A percentile compares a stretch with the other conserved stretches of the same genome.
Conservation (phyloP, 257 asterid species). For the Rhazya stricta region DNA sequence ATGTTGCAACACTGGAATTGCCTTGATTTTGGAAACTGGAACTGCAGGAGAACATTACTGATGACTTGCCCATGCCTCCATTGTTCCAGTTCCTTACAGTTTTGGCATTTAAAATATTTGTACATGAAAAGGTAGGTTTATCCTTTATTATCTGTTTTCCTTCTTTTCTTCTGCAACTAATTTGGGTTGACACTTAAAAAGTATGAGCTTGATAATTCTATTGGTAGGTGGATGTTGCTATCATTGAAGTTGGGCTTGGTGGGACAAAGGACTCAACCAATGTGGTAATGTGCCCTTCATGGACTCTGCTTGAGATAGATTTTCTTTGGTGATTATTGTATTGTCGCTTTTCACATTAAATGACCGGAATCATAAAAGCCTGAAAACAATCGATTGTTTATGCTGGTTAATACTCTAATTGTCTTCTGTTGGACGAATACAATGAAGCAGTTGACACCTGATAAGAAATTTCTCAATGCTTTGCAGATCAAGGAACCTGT, state of each 20-base stretch:
- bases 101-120: slow-evolving; percentile 76
- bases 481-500: slow-evolving; percentile 75
- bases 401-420: background rate
- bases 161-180: background rate
- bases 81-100: slow-evolving; percentile 89
- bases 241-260: slow-evolving; percentile 96
- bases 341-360: background rate
- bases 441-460: background rate
- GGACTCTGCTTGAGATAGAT: background rate
- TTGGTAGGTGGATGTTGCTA: slow-evolving; percentile 86
- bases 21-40: slow-evolving; percentile 16
- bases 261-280: slow-evolving; percentile 85
- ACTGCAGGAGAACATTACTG: slow-evolving; percentile 59
- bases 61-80: slow-evolving; percentile 89
- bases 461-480: slow-evolving; percentile 6
- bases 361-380: background rate
- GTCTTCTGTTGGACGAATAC: slow-evolving; percentile 1
- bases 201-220: slow-evolving; percentile 12
- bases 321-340: background rate
- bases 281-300: slow-evolving; percentile 53
- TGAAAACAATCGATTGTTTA: background rate
- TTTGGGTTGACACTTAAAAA: slow-evolving; percentile 1
- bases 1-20: slow-evolving; percentile 12
- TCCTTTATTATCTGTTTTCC: background rate
- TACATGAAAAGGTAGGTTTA: slow-evolving; percentile 55